Evolutionary conservation across 257 asterid species (phyloP).

Genomic region (Solanum clarkiae): DNA sequence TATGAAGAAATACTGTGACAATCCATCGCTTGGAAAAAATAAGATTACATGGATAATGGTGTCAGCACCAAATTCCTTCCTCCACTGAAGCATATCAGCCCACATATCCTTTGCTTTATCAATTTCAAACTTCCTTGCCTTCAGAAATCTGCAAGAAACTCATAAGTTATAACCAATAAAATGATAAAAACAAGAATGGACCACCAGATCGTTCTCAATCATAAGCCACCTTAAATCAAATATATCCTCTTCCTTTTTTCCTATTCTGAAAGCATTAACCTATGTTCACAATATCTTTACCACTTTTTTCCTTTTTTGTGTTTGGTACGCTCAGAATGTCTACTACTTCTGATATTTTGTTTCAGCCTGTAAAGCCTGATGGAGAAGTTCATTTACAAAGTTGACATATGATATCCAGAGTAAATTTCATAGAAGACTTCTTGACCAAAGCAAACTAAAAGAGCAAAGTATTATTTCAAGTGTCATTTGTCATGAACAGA

Average conservation of each 20-base stretch:
- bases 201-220: background rate
- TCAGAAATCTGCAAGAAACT: constrained; percentile 47
- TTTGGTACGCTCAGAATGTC: background rate
- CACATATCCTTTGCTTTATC: constrained; percentile 77
- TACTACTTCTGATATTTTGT: background rate
- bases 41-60: constrained; percentile 42
- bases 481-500: background rate
- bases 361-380: background rate
- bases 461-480: background rate
- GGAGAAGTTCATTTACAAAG: background rate
- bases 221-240: background rate
- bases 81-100: constrained; percentile 91
- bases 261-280: background rate
- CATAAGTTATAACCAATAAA: background rate
- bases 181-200: background rate
- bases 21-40: background rate
- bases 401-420: background rate
- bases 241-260: background rate
- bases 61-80: constrained; percentile 69
- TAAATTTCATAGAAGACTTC: background rate
- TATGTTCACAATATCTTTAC: background rate
- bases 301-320: background rate
- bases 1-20: background rate
- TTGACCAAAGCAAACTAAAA: background rate
- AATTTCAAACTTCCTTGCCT: constrained; percentile 72